Percentiles rank a stretch among this genome's conserved stretches.
These are phyloP conservation scores for Ceriops zippeliana DNA, from an alignment of 345 rosid species.

Conservation along the genomic window DNA sequence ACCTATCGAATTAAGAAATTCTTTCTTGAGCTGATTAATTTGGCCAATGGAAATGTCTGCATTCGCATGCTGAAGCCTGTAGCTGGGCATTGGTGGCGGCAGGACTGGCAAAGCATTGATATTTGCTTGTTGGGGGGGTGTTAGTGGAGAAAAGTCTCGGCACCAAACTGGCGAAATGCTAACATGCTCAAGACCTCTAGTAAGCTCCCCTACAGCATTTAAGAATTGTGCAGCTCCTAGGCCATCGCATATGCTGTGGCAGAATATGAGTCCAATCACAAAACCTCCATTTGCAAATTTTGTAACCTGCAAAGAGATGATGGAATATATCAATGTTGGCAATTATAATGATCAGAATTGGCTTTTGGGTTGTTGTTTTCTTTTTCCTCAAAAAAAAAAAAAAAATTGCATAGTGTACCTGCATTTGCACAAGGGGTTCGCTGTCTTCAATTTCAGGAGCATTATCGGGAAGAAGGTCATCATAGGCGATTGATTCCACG, in stretches of 20 bases:
- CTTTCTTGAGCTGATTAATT: slow-evolving; percentile 37
- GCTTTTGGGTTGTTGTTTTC: not conserved
- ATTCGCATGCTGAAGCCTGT: slow-evolving; percentile 42
- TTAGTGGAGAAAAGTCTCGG: slow-evolving; percentile 37
- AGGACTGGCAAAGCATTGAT: slow-evolving; percentile 1
- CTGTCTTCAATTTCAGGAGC: slow-evolving; percentile 25
- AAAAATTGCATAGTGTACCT: slow-evolving; percentile 28
- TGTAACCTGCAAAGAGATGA: slow-evolving; percentile 43
- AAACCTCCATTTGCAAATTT: slow-evolving; percentile 63
- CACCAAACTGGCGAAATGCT: slow-evolving; percentile 47
- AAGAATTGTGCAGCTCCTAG: slow-evolving; percentile 73
- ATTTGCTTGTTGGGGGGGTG: slow-evolving; percentile 13
- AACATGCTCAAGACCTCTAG: slow-evolving; percentile 35
- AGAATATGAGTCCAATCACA: slow-evolving; percentile 55
- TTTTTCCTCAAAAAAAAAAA: too few species aligned
- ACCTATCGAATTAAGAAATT: slow-evolving; percentile 33
- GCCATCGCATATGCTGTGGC: slow-evolving; percentile 62
- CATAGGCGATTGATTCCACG: slow-evolving; percentile 26
- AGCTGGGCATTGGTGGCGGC: slow-evolving; percentile 42
- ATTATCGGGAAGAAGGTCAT: slow-evolving; percentile 45
- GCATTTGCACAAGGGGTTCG: slow-evolving; percentile 65
- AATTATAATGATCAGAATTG: too few species aligned
- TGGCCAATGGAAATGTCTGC: slow-evolving; percentile 51
- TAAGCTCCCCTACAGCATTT: slow-evolving; percentile 57
- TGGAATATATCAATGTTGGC: not conserved